Conservation (phyloP, 768 basidiomycete genomes). For the Arthromyces matolae region DNA sequence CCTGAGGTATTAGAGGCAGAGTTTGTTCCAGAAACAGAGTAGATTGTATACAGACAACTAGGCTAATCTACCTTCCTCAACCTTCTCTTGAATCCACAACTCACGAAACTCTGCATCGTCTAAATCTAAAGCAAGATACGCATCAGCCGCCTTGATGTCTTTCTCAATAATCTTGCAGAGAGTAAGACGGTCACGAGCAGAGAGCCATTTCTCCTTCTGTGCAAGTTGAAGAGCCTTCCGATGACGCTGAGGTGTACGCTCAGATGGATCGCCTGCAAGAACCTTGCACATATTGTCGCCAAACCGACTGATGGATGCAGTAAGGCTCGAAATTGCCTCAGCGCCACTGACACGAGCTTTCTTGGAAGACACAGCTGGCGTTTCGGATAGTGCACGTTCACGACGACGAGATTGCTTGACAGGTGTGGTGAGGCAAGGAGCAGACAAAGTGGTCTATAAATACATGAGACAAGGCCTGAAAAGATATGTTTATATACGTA, state of each 20-base stretch:
- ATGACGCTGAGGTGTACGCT: slow-evolving; percentile 12
- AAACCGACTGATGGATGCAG: not conserved
- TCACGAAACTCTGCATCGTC: not conserved
- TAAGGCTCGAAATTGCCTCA: not conserved
- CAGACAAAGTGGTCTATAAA: not conserved
- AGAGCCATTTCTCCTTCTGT: slow-evolving; percentile 17
- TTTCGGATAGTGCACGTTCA: not conserved
- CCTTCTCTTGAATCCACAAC: not conserved
- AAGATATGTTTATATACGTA: too few relatives aligned
- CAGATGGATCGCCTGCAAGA: slow-evolving; percentile 10
- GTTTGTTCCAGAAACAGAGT: not conserved
- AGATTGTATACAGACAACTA: not conserved
- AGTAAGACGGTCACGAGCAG: not conserved
- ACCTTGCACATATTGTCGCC: slow-evolving; percentile 3
- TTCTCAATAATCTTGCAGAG: slow-evolving; percentile 13
- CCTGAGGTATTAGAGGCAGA: not conserved
- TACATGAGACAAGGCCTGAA: slow-evolving; percentile 1
- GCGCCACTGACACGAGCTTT: not conserved
- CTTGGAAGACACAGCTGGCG: not conserved
- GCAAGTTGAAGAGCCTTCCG: slow-evolving; percentile 12
- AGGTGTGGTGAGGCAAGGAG: slow-evolving; percentile 5
- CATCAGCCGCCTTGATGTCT: slow-evolving; percentile 15
- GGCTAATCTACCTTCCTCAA: not conserved
- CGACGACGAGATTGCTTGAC: not conserved
- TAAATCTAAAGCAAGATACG: slow-evolving; percentile 12